A percentile compares a stretch with the other conserved stretches of the same genome.
Conservation (phyloP, 1,139 yeast genomes). For the Candida glucosophila region DNA sequence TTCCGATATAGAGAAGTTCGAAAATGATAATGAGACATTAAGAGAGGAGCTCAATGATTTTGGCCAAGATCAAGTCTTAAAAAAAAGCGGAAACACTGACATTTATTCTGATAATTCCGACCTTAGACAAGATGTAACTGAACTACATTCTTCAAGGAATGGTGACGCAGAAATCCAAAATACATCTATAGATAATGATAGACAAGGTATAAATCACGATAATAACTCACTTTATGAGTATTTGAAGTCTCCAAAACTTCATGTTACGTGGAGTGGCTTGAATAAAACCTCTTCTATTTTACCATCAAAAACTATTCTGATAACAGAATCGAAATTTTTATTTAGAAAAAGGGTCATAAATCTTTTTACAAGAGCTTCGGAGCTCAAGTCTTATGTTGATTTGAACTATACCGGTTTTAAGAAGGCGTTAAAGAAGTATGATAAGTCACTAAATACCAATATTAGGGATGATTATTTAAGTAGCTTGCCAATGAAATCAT, state of each 20-base stretch:
- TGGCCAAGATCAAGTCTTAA: not conserved
- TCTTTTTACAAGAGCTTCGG: slow-evolving; percentile 69
- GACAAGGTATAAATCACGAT: no score
- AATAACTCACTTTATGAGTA: slow-evolving; percentile 29
- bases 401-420: slow-evolving; percentile 82
- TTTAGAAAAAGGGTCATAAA: slow-evolving; percentile 60
- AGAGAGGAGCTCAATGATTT: slow-evolving; percentile 8
- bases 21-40: no score
- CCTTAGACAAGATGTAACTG: no score
- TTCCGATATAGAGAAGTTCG: slow-evolving; percentile 41
- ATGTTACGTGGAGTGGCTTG: slow-evolving; percentile 26
- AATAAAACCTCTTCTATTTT: slow-evolving; percentile 20
- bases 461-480: slow-evolving; percentile 47
- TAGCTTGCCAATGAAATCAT: slow-evolving; percentile 31
- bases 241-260: slow-evolving; percentile 30
- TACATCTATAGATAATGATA: no score
- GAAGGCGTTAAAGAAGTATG: slow-evolving; percentile 84
- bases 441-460: slow-evolving; percentile 63
- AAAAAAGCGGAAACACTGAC: not conserved
- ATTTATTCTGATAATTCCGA: no score
- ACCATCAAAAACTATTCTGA: no score
- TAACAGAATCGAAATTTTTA: slow-evolving; percentile 56
- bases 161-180: no score
- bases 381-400: slow-evolving; percentile 72
- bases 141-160: no score